Evolutionary conservation across 768 basidiomycete genomes (phyloP).

Genomic region (Termitomyces sp.): DNA sequence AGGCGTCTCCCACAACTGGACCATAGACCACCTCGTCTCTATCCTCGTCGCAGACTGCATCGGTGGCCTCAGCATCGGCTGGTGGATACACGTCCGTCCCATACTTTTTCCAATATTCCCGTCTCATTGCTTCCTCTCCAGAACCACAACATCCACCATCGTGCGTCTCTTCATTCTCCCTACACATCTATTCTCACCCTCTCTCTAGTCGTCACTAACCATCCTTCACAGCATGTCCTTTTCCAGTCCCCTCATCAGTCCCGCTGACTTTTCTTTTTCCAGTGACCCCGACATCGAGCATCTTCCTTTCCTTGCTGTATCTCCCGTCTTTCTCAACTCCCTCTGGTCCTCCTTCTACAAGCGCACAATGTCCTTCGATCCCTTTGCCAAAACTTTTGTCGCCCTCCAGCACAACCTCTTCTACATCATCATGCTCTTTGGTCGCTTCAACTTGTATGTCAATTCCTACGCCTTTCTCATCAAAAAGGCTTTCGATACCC

Average conservation of each 20-base stretch:
- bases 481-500: slow-evolving; percentile 58
- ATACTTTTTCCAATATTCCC: background rate
- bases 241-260: too few species aligned
- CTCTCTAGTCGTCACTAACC: slow-evolving; percentile 85
- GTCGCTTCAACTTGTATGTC: slow-evolving; percentile 91
- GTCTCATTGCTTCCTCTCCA: slow-evolving; percentile 21
- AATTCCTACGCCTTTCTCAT: slow-evolving; percentile 78
- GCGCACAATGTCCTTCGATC: slow-evolving; percentile 76
- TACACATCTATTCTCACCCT: slow-evolving; percentile 10
- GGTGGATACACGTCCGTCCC: slow-evolving; percentile 94
- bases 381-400: slow-evolving; percentile 57
- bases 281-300: slow-evolving; percentile 86
- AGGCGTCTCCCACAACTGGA: slow-evolving; percentile 88
- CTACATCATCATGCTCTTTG: slow-evolving; percentile 86
- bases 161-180: slow-evolving; percentile 4
- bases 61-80: slow-evolving; percentile 91
- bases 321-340: slow-evolving; percentile 78
- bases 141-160: slow-evolving; percentile 58
- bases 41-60: slow-evolving; percentile 80
- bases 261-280: background rate
- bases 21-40: slow-evolving; percentile 70
- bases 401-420: slow-evolving; percentile 87
- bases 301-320: slow-evolving; percentile 93
- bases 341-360: slow-evolving; percentile 96
- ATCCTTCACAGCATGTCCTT: slow-evolving; percentile 79